Conservation (phyloP, 345 rosid species). For the Cardamine resedifolia region DNA sequence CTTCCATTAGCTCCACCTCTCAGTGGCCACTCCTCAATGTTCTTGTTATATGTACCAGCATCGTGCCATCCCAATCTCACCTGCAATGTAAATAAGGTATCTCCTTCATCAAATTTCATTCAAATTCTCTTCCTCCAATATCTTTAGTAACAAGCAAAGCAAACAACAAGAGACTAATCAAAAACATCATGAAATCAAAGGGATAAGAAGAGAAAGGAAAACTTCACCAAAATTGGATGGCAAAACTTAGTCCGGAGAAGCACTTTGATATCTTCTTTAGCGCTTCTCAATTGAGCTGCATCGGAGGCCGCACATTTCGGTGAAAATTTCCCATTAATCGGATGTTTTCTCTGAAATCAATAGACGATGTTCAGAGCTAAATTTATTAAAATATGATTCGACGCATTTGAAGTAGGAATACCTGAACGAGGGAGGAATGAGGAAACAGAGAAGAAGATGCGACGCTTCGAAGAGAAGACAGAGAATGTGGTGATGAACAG, state of each 20-base stretch:
- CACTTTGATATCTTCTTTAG: constrained; percentile 83
- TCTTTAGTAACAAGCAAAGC: not conserved
- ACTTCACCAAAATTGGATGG: constrained; percentile 77
- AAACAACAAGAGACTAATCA: not conserved
- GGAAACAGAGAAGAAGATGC: constrained; percentile 50
- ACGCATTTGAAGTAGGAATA: not conserved
- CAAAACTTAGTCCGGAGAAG: constrained; percentile 73
- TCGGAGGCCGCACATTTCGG: constrained; percentile 68
- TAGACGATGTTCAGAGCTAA: not conserved
- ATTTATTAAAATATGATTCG: not conserved
- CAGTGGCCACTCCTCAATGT: constrained; percentile 84
- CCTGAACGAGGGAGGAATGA: constrained; percentile 50
- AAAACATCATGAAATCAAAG: no score
- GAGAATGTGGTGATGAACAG: constrained; percentile 30
- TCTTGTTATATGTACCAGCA: constrained; percentile 92
- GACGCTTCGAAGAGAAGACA: constrained; percentile 54
- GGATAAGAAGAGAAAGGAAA: constrained; percentile 8
- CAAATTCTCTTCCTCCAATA: not conserved
- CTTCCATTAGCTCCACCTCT: constrained; percentile 97
- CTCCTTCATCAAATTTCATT: not conserved
- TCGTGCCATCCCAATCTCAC: constrained; percentile 98
- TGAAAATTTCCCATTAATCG: constrained; percentile 35
- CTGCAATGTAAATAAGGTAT: constrained; percentile 34
- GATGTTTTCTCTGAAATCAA: constrained; percentile 43
- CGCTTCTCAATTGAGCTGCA: constrained; percentile 78